A percentile compares a stretch with the other conserved stretches of the same genome.
These are phyloP conservation scores for Ulmus americana DNA, from an alignment of 331 rosid genomes.

Conservation along the genomic window DNA sequence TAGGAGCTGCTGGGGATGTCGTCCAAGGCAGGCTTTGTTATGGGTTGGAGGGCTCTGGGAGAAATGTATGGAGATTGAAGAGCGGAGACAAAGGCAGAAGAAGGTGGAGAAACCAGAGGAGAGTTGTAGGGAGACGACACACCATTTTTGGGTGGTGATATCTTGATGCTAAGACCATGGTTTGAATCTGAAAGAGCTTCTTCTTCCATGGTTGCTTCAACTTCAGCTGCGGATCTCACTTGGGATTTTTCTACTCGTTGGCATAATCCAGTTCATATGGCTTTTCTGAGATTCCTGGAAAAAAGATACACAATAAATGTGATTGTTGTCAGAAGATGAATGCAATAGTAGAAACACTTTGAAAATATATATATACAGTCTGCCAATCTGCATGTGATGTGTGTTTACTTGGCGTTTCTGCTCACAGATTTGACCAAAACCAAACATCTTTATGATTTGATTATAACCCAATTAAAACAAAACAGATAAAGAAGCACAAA, in stretches of 20 bases:
- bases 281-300: neutral
- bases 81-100: neutral
- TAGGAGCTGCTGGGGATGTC: conserved; percentile 84
- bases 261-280: neutral
- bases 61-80: neutral
- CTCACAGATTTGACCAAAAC: no score
- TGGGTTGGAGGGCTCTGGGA: neutral
- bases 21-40: conserved; percentile 24
- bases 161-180: neutral
- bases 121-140: neutral
- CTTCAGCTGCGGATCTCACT: neutral
- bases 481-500: neutral
- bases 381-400: no score
- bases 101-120: neutral
- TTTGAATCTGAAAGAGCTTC: neutral
- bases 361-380: no score
- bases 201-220: neutral
- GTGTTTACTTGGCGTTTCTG: no score
- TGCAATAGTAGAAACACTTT: no score
- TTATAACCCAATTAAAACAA: neutral
- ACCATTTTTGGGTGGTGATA: neutral
- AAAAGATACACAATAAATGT: no score
- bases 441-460: no score
- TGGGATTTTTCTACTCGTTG: neutral
- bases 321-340: no score